Percentiles rank a stretch among this genome's conserved stretches.
Conservation (phyloP, 805 yeast species). For the Candida gorgasii region DNA sequence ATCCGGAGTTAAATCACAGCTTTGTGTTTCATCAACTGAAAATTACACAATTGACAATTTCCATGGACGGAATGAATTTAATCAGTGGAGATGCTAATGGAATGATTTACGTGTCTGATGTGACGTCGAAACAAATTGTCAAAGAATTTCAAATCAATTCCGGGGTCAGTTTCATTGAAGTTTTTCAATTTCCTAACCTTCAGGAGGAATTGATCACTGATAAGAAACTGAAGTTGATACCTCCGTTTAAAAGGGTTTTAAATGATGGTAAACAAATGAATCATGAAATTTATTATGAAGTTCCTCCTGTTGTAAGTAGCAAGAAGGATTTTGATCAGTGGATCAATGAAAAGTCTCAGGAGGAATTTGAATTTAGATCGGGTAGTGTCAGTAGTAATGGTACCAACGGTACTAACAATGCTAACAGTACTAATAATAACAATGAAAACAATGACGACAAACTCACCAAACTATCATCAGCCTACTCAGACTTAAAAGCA, state of each 20-base stretch:
- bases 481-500: conserved; percentile 57
- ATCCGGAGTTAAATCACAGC: conserved; percentile 49
- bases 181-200: too few species aligned
- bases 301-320: too few species aligned
- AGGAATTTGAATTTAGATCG: conserved; percentile 52
- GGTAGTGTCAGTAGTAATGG: too few species aligned
- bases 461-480: conserved; percentile 51
- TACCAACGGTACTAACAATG: background rate
- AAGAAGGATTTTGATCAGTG: conserved; percentile 51
- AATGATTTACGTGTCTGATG: conserved; percentile 64
- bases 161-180: conserved; percentile 32
- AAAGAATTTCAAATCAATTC: conserved; percentile 50
- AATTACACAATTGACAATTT: conserved; percentile 57
- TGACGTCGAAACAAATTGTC: conserved; percentile 65
- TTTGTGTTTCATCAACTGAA: conserved; percentile 51
- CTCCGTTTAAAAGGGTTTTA: conserved; percentile 63
- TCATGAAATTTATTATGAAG: conserved; percentile 47
- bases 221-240: conserved; percentile 50
- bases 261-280: conserved; percentile 35
- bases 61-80: conserved; percentile 73
- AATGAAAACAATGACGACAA: conserved; percentile 25
- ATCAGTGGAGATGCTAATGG: conserved; percentile 79
- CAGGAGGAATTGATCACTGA: conserved; percentile 16
- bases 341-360: conserved; percentile 47
- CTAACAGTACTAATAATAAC: conserved; percentile 20